phyloP scores from a whole-genome alignment of 2,329 filamentous ascomycete genomes.

The Colletotrichum paranaense region DNA sequence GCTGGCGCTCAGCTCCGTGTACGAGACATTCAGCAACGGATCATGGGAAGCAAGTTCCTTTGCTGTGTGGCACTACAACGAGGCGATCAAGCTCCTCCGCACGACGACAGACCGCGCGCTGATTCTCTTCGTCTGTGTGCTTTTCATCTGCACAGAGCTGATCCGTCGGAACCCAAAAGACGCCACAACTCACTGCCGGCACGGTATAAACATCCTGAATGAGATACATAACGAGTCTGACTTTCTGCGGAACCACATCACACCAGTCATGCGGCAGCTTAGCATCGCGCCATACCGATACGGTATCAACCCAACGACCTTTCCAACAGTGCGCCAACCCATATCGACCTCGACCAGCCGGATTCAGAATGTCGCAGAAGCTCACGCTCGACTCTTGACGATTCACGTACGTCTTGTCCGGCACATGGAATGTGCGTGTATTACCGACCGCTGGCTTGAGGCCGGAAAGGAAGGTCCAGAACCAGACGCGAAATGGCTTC shows the following conservation, averaged over 20 bases:
- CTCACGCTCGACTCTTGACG: slow-evolving; percentile 44
- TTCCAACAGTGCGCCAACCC: background rate
- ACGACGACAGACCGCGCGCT: slow-evolving; percentile 26
- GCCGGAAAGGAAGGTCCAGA: background rate
- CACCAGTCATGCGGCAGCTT: background rate
- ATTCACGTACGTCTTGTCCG: slow-evolving; percentile 41
- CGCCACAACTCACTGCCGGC: slow-evolving; percentile 14
- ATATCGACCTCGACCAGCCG: background rate
- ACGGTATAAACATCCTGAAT: slow-evolving; percentile 29
- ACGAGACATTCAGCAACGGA: slow-evolving; percentile 21
- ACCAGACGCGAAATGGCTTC: background rate
- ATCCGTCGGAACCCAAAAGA: slow-evolving; percentile 3
- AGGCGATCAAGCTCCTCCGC: slow-evolving; percentile 32
- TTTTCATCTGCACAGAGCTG: slow-evolving; percentile 37
- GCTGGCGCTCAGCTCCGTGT: slow-evolving; percentile 37
- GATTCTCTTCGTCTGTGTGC: slow-evolving; percentile 36
- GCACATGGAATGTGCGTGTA: slow-evolving; percentile 41
- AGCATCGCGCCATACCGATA: slow-evolving; percentile 3
- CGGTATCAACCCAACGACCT: background rate
- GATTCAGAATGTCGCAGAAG: slow-evolving; percentile 38
- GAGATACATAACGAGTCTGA: background rate
- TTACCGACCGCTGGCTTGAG: slow-evolving; percentile 36
- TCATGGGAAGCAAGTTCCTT: background rate
- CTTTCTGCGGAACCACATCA: slow-evolving; percentile 6
- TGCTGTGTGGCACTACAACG: slow-evolving; percentile 35